Evolutionary conservation across 2,329 filamentous ascomycete species (phyloP).

Genomic region (Colletotrichum lindemuthianum): DNA sequence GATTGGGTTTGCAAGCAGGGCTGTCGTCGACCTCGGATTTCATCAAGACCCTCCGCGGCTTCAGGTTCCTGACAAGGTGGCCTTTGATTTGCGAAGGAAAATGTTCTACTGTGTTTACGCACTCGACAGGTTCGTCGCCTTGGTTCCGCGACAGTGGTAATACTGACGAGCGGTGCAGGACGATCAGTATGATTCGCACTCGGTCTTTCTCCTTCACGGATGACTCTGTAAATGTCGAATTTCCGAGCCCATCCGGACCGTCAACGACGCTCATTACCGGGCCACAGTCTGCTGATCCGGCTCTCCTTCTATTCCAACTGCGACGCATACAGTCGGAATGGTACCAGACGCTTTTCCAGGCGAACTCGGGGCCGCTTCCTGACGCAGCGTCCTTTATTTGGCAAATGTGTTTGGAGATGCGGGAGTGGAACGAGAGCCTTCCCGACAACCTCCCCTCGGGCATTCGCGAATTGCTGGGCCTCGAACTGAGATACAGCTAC

Average conservation of each 20-base stretch:
- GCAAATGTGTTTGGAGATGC: constrained; percentile 80
- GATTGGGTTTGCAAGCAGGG: constrained; percentile 88
- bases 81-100: constrained; percentile 80
- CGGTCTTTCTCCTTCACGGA: constrained; percentile 94
- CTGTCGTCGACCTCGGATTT: constrained; percentile 88
- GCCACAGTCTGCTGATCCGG: constrained; percentile 70
- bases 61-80: constrained; percentile 72
- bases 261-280: constrained; percentile 54
- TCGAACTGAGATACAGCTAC: constrained; percentile 91
- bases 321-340: constrained; percentile 87
- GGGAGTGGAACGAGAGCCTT: constrained; percentile 82
- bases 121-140: constrained; percentile 74
- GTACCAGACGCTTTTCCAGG: constrained; percentile 90
- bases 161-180: constrained; percentile 56
- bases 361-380: constrained; percentile 73
- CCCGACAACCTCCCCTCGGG: constrained; percentile 71
- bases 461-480: constrained; percentile 81
- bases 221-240: constrained; percentile 83
- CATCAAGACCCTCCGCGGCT: constrained; percentile 89
- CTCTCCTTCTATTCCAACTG: constrained; percentile 82
- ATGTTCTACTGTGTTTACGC: constrained; percentile 93
- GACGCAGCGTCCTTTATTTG: constrained; percentile 79
- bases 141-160: not conserved
- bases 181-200: constrained; percentile 88
- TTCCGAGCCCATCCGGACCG: constrained; percentile 66